A percentile compares a stretch with the other conserved stretches of the same genome.
Evolutionary conservation across 2,329 filamentous ascomycete species (phyloP).

Genomic region (Colletotrichum sp.): DNA sequence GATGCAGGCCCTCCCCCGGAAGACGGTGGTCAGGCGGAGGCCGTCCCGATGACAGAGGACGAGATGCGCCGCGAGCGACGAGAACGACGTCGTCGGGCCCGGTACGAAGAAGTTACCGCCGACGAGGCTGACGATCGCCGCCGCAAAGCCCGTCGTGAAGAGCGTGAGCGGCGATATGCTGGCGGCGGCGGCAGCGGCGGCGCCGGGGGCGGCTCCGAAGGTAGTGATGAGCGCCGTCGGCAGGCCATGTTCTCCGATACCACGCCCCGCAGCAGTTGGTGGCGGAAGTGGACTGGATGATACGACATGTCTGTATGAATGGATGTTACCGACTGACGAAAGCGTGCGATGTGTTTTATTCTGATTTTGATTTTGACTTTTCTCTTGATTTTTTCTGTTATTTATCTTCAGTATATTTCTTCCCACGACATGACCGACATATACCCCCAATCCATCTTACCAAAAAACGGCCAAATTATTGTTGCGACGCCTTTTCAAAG

Average conservation of each 20-base stretch:
- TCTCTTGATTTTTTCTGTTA: neutral
- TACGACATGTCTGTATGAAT: slow-evolving; percentile 11
- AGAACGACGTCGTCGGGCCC: slow-evolving; percentile 48
- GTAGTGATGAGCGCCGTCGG: slow-evolving; percentile 50
- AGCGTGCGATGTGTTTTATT: slow-evolving; percentile 2
- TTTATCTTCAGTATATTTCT: neutral
- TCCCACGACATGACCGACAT: neutral
- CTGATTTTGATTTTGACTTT: neutral
- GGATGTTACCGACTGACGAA: slow-evolving; percentile 6
- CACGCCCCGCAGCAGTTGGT: slow-evolving; percentile 61
- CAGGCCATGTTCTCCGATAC: slow-evolving; percentile 46
- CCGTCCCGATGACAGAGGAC: slow-evolving; percentile 44
- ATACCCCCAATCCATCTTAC: neutral
- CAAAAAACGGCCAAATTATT: neutral
- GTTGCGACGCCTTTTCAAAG: neutral
- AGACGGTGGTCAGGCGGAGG: slow-evolving; percentile 36
- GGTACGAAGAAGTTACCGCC: slow-evolving; percentile 44
- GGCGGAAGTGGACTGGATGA: slow-evolving; percentile 59
- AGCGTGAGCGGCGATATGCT: slow-evolving; percentile 36
- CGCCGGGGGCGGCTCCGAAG: slow-evolving; percentile 40
- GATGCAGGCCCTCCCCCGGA: slow-evolving; percentile 65
- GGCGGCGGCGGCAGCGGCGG: slow-evolving; percentile 12
- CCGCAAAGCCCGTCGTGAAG: slow-evolving; percentile 48
- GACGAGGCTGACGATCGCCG: slow-evolving; percentile 50
- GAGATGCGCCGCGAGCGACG: slow-evolving; percentile 55